Conservation (phyloP, 1,284 basidiomycete species). For the Cryptococcus hybrid region DNA sequence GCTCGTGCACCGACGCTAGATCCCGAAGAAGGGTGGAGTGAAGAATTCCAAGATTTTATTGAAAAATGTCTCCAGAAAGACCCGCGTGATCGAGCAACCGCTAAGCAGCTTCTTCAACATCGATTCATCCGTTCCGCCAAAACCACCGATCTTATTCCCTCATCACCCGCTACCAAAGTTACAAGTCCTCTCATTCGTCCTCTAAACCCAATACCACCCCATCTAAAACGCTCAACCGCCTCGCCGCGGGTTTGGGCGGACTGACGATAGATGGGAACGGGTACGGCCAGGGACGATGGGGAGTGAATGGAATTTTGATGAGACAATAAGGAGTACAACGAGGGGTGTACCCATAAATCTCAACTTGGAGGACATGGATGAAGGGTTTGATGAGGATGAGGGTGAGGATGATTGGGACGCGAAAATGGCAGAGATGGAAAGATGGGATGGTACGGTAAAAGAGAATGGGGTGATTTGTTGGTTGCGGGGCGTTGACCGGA, state of each 20-base stretch:
- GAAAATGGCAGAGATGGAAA: background rate
- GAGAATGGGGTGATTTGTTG: conserved; percentile 7
- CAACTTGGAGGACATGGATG: conserved; percentile 59
- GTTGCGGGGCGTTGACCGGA: conserved; percentile 7
- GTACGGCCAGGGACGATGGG: conserved; percentile 58
- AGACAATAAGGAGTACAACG: conserved; percentile 59
- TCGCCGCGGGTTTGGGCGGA: conserved; percentile 25
- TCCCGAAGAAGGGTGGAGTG: conserved; percentile 65
- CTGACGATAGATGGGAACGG: conserved; percentile 21
- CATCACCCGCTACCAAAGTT: conserved; percentile 68
- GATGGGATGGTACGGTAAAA: conserved; percentile 15
- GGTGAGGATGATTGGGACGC: conserved; percentile 20
- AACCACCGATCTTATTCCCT: conserved; percentile 76
- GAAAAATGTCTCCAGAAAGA: conserved; percentile 90
- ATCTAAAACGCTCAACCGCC: conserved; percentile 19
- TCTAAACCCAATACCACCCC: conserved; percentile 18
- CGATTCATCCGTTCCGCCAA: conserved; percentile 82
- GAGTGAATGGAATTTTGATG: conserved; percentile 93
- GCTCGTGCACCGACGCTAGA: conserved; percentile 86
- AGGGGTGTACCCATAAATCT: conserved; percentile 59
- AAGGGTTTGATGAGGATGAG: conserved; percentile 39
- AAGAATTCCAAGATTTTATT: conserved; percentile 91
- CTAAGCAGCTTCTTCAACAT: conserved; percentile 87
- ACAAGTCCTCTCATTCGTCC: conserved; percentile 14
- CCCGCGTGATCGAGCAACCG: conserved; percentile 71